These are phyloP conservation scores for Tricholoma matsutake DNA, from an alignment of 768 basidiomycete genomes.

Conservation along the genomic window DNA sequence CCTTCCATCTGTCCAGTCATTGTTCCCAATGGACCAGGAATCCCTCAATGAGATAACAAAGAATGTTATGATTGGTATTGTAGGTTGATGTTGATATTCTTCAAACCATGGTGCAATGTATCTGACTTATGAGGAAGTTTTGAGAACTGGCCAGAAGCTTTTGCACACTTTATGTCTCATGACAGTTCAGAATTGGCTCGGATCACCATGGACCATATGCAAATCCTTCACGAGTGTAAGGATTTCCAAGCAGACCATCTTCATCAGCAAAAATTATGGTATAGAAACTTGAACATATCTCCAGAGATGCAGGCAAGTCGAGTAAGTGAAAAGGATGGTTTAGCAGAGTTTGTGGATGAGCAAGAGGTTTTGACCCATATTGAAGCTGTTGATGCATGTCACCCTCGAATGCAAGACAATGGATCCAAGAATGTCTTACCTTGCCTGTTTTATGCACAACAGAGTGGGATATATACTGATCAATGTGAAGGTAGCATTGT, in stretches of 20 bases:
- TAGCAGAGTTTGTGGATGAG: slow-evolving; percentile 29
- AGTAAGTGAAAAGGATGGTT: slow-evolving; percentile 27
- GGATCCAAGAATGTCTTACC: background rate
- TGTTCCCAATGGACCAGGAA: background rate
- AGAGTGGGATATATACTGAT: background rate
- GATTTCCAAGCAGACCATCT: background rate
- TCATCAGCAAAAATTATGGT: slow-evolving; percentile 34
- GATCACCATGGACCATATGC: background rate
- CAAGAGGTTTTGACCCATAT: slow-evolving; percentile 38
- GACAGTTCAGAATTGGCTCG: background rate
- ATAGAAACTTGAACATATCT: background rate
- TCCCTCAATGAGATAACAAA: background rate
- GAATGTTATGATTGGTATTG: background rate
- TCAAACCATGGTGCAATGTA: background rate
- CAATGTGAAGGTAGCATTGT: background rate
- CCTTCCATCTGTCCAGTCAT: background rate
- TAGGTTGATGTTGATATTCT: background rate
- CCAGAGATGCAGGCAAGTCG: background rate
- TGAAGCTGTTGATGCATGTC: slow-evolving; percentile 20
- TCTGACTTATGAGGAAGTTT: background rate
- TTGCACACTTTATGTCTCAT: background rate
- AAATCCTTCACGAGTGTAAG: background rate
- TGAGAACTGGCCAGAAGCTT: background rate
- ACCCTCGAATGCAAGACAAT: slow-evolving; percentile 33
- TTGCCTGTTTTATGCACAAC: background rate